Base-by-base conservation (phyloP, 2,329 filamentous ascomycete genomes). In the Paramyrothecium roridum region DNA sequence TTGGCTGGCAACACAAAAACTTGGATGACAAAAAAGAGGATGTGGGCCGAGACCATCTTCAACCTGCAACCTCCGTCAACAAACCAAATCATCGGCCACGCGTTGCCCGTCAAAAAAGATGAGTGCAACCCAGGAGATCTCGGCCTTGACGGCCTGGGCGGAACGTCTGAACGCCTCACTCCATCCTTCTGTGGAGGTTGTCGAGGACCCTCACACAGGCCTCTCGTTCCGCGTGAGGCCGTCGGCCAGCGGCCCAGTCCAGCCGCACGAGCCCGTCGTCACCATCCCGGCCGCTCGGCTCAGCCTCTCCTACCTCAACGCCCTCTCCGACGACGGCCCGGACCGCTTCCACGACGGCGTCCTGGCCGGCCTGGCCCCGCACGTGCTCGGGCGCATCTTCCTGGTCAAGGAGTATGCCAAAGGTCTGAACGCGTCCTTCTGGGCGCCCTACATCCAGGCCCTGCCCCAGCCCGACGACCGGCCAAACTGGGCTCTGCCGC, bases 351-450 rank as follows among this genome's bases (percentile, higher is more conserved):
- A 83, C 0, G 50, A 60, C 0, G 64, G 65, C 1, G 84, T 89
- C 60, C 68, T 88, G 49, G 62, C 74, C 1, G 63, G 65, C 4
- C 69, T 79, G 2, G 79, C 80, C 1, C 79, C 84, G 0, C 81
- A 89, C 60, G 82, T 89, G 55, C 71, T 86, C 50, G 80, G 84
- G 10, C 80, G 86, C 3, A 88, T 91, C 70, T 87, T 89, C 59
- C 76, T 92, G 7, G 78, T 89, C 65, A 83, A 86, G 57, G 84
- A 92, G 67, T 86, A 84, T 64, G 74, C 91, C 33, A 70, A 79
- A 2, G 82, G 81, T 1, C 54, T 70, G 2, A 64, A 77, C 2
- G 26, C 26, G 26, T 89, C 88, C 0, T 84, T 82, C 61, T 92
- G 89, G 89, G 78, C 75, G 67, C 80, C 85, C 1, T 92, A 92